A percentile compares a stretch with the other conserved stretches of the same genome.
These are phyloP conservation scores for Aaosphaeria arxii DNA, from an alignment of 2,329 filamentous ascomycete genomes.

Conservation along the genomic window DNA sequence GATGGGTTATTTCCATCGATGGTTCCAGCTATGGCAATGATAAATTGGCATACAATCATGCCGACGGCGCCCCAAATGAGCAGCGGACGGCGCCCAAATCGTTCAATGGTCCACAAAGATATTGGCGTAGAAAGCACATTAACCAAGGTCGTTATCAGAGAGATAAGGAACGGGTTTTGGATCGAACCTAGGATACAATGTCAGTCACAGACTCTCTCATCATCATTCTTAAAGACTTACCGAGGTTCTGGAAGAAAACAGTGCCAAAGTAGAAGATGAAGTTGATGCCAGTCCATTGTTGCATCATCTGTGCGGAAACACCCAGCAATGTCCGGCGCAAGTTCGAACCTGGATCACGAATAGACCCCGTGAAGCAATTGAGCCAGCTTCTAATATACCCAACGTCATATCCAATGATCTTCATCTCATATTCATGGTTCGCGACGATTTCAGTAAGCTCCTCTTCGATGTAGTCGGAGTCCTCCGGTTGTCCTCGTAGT, in stretches of 20 bases:
- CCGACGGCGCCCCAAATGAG: background rate
- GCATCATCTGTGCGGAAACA: conserved; percentile 64
- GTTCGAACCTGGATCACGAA: conserved; percentile 50
- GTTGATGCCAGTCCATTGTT: conserved; percentile 53
- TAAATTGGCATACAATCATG: background rate
- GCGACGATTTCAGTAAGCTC: conserved; percentile 60
- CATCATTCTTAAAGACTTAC: background rate
- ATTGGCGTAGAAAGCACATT: conserved; percentile 72
- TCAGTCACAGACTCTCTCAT: background rate
- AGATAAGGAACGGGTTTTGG: conserved; percentile 58
- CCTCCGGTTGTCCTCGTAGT: conserved; percentile 56
- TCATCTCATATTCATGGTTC: conserved; percentile 70
- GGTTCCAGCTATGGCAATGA: conserved; percentile 42
- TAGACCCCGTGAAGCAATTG: background rate
- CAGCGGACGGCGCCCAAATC: background rate
- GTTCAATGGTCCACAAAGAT: conserved; percentile 46
- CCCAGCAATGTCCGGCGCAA: conserved; percentile 37
- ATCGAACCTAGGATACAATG: background rate
- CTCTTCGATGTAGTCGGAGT: conserved; percentile 53
- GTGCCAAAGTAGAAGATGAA: conserved; percentile 37
- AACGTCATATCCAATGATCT: conserved; percentile 51
- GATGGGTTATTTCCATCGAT: conserved; percentile 42
- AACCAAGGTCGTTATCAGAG: conserved; percentile 70
- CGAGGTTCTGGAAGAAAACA: conserved; percentile 13
- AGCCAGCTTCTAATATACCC: conserved; percentile 31